Base-by-base conservation (phyloP, 768 basidiomycete species). In the Lentinula raphanica region DNA sequence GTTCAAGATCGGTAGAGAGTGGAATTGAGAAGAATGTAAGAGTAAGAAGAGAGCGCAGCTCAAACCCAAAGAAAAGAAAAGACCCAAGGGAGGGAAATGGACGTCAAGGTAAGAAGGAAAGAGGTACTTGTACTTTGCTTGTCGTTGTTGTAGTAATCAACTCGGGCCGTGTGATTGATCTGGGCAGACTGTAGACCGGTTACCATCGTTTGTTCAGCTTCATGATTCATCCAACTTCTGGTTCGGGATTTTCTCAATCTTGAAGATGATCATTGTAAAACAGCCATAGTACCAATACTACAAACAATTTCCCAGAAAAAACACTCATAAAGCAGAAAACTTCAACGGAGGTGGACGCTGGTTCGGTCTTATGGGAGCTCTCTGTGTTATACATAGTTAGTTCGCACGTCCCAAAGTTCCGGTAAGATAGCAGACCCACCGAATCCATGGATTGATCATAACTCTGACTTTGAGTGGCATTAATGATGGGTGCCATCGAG, bases 21-120 rank as follows among this genome's bases (percentile, higher is more conserved):
- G 60, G 63, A 62, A 62, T 12, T 61, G 49, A 59, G 59, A 63
- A 61, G 65, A 68, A 65, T 59, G 57, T 59, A 66, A 53, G 68
- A 65, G 65, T 63, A 64, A 63, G 66, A 61, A 67, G 51, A 62
- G 71, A 71, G 72, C 72, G 58, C 73, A 71, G 74, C 73, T 74
- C 72, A 63, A 64, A 68, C 67, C 67, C 64, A 57, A 49, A 57
- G 46, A 49, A 57, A 65, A 67, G 61, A 64, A 66, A 63, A 63
- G 62, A 61, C 61, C 59, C 36, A 58, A 63, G 56, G 49, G 66
- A 65, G 62, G 60, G 60, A 61, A 58, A 63, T 65, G 68, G 40
- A 56, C 54, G 54, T 45, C 11, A 25, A 32, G 31, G 54, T 45
- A 31, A 46, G 17, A 39, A 25, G 23, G 27, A 21, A 56, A 17